phyloP scores from a whole-genome alignment of 116 monocot genomes.

The Thalassia testudinum region DNA sequence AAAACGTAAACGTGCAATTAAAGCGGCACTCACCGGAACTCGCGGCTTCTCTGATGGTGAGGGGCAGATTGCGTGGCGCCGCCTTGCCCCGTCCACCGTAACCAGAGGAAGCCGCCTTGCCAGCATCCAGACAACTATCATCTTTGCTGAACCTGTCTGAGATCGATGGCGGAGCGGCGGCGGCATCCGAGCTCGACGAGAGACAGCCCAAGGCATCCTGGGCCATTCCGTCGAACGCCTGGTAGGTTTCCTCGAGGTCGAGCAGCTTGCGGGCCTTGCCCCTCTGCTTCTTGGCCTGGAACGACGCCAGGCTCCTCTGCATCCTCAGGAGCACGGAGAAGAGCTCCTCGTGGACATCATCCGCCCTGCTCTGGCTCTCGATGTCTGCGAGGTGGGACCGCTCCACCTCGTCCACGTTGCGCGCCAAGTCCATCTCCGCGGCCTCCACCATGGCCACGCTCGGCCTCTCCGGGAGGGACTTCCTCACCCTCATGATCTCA shows the following conservation, averaged over 20 bases:
- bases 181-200: conserved; percentile 5
- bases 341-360: conserved; percentile 34
- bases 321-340: conserved; percentile 31
- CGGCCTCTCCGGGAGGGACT: conserved; percentile 29
- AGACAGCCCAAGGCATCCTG: conserved; percentile 18
- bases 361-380: conserved; percentile 8
- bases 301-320: conserved; percentile 22
- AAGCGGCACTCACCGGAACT: neutral
- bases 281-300: conserved; percentile 27
- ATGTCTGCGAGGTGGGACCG: conserved; percentile 12
- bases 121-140: too few relatives aligned
- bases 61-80: too few relatives aligned
- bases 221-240: conserved; percentile 22
- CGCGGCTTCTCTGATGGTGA: too few relatives aligned
- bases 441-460: conserved; percentile 28
- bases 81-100: too few relatives aligned
- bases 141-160: neutral
- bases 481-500: conserved; percentile 27
- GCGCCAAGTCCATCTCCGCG: conserved; percentile 11
- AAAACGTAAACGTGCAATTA: neutral
- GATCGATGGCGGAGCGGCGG: neutral
- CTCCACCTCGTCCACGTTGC: conserved; percentile 27
- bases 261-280: conserved; percentile 29
- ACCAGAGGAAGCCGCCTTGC: too few relatives aligned
- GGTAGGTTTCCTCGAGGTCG: conserved; percentile 28